Evolutionary conservation across 768 basidiomycete species (phyloP).

Genomic region (Boletellus emodensis): DNA sequence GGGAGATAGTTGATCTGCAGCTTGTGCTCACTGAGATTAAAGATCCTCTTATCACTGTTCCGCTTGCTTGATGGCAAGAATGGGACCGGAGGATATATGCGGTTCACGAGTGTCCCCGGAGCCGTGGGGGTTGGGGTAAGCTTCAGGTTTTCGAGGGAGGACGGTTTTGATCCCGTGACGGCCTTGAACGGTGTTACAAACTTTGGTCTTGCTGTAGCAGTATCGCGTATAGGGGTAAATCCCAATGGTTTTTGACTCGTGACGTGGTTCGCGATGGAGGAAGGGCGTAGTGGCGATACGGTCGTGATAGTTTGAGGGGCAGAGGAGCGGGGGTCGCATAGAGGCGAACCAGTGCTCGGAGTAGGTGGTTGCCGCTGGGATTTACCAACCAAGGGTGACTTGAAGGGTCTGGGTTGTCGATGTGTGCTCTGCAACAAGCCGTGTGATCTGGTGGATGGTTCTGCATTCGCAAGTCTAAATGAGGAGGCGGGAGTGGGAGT

Average conservation of each 20-base stretch:
- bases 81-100: slow-evolving; percentile 22
- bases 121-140: neutral
- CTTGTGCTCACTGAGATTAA: slow-evolving; percentile 42
- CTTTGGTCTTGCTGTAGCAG: slow-evolving; percentile 32
- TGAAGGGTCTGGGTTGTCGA: slow-evolving; percentile 38
- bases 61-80: slow-evolving; percentile 7
- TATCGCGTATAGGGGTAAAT: slow-evolving; percentile 23
- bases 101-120: slow-evolving; percentile 1
- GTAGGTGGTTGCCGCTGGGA: slow-evolving; percentile 20
- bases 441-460: slow-evolving; percentile 11
- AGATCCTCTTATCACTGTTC: slow-evolving; percentile 18
- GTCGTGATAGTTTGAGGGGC: slow-evolving; percentile 14
- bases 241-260: slow-evolving; percentile 20
- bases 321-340: slow-evolving; percentile 4
- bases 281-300: slow-evolving; percentile 36
- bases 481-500: slow-evolving; percentile 38
- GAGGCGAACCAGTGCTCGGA: slow-evolving; percentile 28
- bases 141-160: neutral
- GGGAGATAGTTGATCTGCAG: neutral
- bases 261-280: slow-evolving; percentile 13
- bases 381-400: slow-evolving; percentile 40
- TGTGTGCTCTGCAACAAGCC: slow-evolving; percentile 10
- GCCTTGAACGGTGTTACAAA: slow-evolving; percentile 64
- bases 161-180: slow-evolving; percentile 35
- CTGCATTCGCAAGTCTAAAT: slow-evolving; percentile 24